These are phyloP conservation scores for Trametes cinnabarina DNA, from an alignment of 768 basidiomycete species.

Conservation along the genomic window DNA sequence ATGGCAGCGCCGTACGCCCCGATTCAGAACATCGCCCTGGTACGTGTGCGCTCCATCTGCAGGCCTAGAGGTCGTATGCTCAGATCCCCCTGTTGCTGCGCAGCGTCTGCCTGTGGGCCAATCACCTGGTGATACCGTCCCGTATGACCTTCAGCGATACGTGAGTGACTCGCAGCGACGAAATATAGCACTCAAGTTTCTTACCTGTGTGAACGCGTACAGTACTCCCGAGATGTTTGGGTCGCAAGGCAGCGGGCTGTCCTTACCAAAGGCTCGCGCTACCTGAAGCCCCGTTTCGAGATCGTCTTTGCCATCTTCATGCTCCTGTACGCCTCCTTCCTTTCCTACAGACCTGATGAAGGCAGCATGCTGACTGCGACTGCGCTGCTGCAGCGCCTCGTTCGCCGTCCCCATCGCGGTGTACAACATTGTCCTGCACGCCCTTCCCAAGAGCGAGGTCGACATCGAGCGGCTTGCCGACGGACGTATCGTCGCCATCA, in stretches of 20 bases:
- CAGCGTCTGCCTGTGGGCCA: slow-evolving; percentile 22
- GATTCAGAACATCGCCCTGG: slow-evolving; percentile 16
- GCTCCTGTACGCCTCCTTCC: slow-evolving; percentile 35
- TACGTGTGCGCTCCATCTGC: no score
- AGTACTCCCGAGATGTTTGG: slow-evolving; percentile 48
- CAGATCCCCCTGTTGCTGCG: not conserved
- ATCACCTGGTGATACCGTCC: slow-evolving; percentile 23
- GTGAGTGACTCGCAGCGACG: slow-evolving; percentile 30
- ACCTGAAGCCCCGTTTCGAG: slow-evolving; percentile 46
- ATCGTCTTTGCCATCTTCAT: slow-evolving; percentile 39
- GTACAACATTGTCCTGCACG: slow-evolving; percentile 35
- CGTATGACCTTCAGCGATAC: slow-evolving; percentile 33
- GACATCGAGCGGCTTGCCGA: slow-evolving; percentile 13
- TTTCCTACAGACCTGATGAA: no score
- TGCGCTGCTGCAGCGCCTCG: slow-evolving; percentile 31
- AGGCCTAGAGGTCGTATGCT: not conserved
- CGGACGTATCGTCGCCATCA: slow-evolving; percentile 5
- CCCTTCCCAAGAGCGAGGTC: slow-evolving; percentile 27
- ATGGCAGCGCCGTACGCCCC: slow-evolving; percentile 15
- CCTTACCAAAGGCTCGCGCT: slow-evolving; percentile 36
- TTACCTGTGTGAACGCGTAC: no score
- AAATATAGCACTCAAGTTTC: no score
- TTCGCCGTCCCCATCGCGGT: slow-evolving; percentile 40
- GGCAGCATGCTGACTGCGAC: not conserved
- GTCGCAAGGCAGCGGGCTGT: slow-evolving; percentile 40